Evolutionary conservation across 257 asterid genomes (phyloP).

Genomic region (Primulina eburnea): DNA sequence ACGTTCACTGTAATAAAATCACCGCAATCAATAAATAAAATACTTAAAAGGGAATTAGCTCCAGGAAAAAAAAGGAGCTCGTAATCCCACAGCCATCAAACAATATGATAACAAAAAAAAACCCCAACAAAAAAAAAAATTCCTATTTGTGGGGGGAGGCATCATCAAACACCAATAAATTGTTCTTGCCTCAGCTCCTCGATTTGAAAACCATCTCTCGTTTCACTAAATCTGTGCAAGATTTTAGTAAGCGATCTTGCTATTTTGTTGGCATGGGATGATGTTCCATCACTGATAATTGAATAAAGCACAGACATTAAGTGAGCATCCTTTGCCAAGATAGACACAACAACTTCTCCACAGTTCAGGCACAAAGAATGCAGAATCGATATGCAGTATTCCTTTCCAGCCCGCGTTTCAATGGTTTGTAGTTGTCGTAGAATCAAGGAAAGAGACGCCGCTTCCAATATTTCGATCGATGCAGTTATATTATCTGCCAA

Average conservation of each 20-base stretch:
- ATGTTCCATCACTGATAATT: slow-evolving; percentile 46
- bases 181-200: slow-evolving; percentile 41
- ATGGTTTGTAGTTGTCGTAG: slow-evolving; percentile 27
- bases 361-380: slow-evolving; percentile 52
- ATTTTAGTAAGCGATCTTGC: slow-evolving; percentile 57
- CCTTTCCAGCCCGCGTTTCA: slow-evolving; percentile 51
- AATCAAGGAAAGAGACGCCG: slow-evolving; percentile 32
- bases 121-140: neutral
- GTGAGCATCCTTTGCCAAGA: slow-evolving; percentile 43
- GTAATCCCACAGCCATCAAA: neutral
- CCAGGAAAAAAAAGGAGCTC: neutral
- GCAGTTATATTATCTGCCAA: slow-evolving; percentile 50
- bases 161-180: slow-evolving; percentile 42
- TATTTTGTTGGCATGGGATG: slow-evolving; percentile 51
- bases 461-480: slow-evolving; percentile 37
- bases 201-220: slow-evolving; percentile 31
- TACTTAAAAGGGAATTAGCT: neutral
- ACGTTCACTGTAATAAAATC: neutral
- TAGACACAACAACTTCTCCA: slow-evolving; percentile 46
- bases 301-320: slow-evolving; percentile 56
- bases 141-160: too few relatives aligned
- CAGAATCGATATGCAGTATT: slow-evolving; percentile 56
- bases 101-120: neutral
- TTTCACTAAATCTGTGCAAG: slow-evolving; percentile 54
- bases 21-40: neutral